Evolutionary conservation across 257 asterid species (phyloP).

Genomic region (Solanum raphanifolium): DNA sequence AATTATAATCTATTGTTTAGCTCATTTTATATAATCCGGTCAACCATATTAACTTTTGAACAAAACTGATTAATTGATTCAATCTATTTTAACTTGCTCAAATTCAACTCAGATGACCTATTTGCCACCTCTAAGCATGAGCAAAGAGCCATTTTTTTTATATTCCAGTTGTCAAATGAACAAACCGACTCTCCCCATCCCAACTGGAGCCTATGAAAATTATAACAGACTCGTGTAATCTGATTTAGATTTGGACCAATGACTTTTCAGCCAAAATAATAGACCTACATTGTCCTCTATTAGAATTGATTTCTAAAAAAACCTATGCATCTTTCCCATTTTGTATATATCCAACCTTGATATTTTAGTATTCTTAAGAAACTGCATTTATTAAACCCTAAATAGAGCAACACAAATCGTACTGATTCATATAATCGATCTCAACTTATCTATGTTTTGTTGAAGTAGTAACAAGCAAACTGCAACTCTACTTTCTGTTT

Average conservation of each 20-base stretch:
- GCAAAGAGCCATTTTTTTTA: background rate
- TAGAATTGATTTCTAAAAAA: background rate
- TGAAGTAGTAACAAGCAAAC: background rate
- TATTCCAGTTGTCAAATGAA: background rate
- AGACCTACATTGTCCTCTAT: background rate
- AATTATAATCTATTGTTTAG: background rate
- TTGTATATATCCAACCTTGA: background rate
- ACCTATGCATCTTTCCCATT: background rate
- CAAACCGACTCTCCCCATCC: background rate
- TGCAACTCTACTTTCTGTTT: background rate
- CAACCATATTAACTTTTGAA: background rate
- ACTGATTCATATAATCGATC: background rate
- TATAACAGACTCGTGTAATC: background rate
- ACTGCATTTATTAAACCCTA: background rate
- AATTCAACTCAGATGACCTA: background rate
- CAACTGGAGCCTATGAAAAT: background rate
- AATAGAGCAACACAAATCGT: background rate
- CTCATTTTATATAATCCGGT: background rate
- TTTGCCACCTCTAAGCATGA: background rate
- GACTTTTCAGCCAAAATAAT: background rate
- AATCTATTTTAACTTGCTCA: background rate
- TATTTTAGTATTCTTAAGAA: background rate
- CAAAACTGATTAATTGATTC: background rate
- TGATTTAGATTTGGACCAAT: background rate
- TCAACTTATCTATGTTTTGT: background rate